Base-by-base conservation (phyloP, 192 early-diverging fungal species). In the Umbelopsis sp. region DNA sequence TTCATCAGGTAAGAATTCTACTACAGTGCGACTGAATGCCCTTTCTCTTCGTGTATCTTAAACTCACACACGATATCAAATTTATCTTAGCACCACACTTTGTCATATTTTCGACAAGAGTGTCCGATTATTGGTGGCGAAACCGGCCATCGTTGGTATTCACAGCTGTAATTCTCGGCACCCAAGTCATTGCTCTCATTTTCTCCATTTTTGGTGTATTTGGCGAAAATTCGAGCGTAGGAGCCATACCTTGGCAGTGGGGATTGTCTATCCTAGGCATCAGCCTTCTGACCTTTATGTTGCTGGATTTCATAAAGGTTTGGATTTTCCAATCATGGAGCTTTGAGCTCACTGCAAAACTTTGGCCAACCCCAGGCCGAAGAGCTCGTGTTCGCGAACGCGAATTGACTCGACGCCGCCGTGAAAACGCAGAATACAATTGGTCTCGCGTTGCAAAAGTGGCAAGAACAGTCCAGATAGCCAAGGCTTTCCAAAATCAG, bases 281-380 rank as follows among this genome's bases (percentile, higher is more conserved):
- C 53, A 89, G 88, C 16, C 70, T 87, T 41, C 76, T 80, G 12
- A 79, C 80, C 16, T 88, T 88, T 66, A 71, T 88, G 44, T 71
- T 91, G 64, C 72, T 92, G 35, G 91, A 92, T 67, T 55, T 82
- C 6, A 82, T 92, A 72, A 92, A 92, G 72, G 89, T 91, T 27
- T 58, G 53, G 74, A 74, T 92, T 13, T 88, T 94, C 85, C 85
- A 85, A 65, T 70, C 80, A 47, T 95, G 94, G 94, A 89, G 85
- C 49, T 95, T 93, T 76, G 94, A 93, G 81, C 76, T 95, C 33
- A 93, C 92, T 0, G 94, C 92, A 64, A 89, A 77, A 55, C 77
- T 95, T 50, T 91, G 88, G 84, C 94, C 94, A 0, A 87, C 89
- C 9, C 72, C 66, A 18, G 70, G 71, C 4, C 91, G 91, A 61